Percentiles rank a stretch among this genome's conserved stretches.
Evolutionary conservation across 768 basidiomycete genomes (phyloP).

Genomic region (Hericium coralloides): DNA sequence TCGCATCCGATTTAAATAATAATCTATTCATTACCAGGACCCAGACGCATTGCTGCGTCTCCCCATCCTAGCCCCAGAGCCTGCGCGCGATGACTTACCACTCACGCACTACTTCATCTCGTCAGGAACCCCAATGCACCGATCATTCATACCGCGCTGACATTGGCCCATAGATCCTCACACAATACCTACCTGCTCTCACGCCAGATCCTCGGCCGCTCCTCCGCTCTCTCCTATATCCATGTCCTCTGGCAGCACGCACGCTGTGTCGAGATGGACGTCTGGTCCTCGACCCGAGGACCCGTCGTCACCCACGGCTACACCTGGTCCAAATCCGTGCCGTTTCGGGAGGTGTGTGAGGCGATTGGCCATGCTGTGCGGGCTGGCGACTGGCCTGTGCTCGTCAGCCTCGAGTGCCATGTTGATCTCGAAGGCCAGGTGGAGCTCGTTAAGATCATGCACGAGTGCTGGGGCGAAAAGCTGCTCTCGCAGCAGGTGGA

Average conservation of each 20-base stretch:
- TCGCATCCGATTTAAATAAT: background rate
- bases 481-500: constrained; percentile 35
- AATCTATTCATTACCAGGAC: background rate
- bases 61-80: constrained; percentile 24
- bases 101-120: constrained; percentile 52
- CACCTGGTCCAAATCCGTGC: constrained; percentile 44
- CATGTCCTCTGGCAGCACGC: constrained; percentile 43
- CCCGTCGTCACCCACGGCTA: constrained; percentile 54
- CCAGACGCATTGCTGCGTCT: constrained; percentile 26
- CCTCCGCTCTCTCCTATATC: constrained; percentile 45
- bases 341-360: constrained; percentile 42
- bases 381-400: constrained; percentile 42
- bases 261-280: constrained; percentile 61
- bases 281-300: constrained; percentile 49
- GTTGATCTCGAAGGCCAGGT: constrained; percentile 40
- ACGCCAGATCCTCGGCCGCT: constrained; percentile 44
- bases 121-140: constrained; percentile 5
- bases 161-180: constrained; percentile 36
- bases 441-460: constrained; percentile 45
- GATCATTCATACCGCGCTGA: background rate
- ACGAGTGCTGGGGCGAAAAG: constrained; percentile 41
- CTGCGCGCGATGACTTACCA: constrained; percentile 36
- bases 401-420: constrained; percentile 38
- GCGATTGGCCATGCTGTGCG: constrained; percentile 39
- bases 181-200: constrained; percentile 61